Conservation (phyloP, 2,329 filamentous ascomycete species). For the Lojkania enalia region DNA sequence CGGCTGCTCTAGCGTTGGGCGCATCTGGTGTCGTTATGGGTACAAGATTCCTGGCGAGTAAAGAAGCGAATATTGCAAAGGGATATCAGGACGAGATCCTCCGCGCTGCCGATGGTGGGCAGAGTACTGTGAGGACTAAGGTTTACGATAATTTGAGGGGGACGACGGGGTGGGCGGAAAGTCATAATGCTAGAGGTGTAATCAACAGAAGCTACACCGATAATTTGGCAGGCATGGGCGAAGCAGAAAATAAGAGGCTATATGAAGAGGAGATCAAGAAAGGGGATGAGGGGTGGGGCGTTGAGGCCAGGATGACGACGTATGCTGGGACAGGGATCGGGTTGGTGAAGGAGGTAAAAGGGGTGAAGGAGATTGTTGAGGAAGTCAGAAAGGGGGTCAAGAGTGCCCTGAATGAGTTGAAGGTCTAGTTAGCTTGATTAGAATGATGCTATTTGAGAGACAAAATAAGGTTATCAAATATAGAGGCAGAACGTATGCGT, state of each 20-base stretch:
- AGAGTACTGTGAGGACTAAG: constrained; percentile 54
- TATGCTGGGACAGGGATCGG: constrained; percentile 67
- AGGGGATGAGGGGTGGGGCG: constrained; percentile 58
- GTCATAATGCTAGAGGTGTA: constrained; percentile 62
- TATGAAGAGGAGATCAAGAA: constrained; percentile 54
- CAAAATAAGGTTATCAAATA: too few relatives aligned
- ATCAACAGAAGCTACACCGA: constrained; percentile 58
- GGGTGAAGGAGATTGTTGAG: constrained; percentile 57
- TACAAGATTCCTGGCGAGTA: constrained; percentile 62
- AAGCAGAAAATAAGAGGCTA: constrained; percentile 50
- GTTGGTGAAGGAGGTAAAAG: constrained; percentile 55
- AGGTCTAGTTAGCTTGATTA: not conserved
- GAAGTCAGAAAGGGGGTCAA: constrained; percentile 10
- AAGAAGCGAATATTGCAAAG: constrained; percentile 51
- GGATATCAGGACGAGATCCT: constrained; percentile 56
- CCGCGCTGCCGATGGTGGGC: constrained; percentile 54
- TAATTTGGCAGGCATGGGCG: constrained; percentile 43
- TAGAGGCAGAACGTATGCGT: too few relatives aligned
- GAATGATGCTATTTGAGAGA: too few relatives aligned
- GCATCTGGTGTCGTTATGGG: constrained; percentile 61
- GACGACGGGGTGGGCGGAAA: constrained; percentile 60
- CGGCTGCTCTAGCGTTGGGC: constrained; percentile 60
- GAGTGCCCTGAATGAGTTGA: constrained; percentile 4
- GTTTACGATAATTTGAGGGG: constrained; percentile 59
- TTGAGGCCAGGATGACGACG: constrained; percentile 58